Evolutionary conservation across 1,284 basidiomycete species (phyloP).

Genomic region (Apiotrichum mycotoxinovorans): DNA sequence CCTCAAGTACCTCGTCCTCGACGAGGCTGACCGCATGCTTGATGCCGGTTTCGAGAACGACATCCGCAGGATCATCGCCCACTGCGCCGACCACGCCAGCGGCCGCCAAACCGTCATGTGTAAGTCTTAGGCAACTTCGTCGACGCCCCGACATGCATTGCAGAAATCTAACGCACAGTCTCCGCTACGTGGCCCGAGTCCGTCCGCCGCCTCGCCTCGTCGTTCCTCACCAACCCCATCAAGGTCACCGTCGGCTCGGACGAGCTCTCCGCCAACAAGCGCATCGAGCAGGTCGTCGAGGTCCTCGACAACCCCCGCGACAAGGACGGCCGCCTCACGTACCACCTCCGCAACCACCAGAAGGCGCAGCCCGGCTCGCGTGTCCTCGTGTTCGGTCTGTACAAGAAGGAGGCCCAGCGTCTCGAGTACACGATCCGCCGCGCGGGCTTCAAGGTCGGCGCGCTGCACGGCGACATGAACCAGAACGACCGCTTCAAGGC

Average conservation of each 20-base stretch:
- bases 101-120: conserved; percentile 89
- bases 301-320: conserved; percentile 82
- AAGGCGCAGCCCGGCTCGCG: conserved; percentile 55
- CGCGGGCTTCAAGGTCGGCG: conserved; percentile 79
- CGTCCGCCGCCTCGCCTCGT: conserved; percentile 86
- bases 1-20: conserved; percentile 87
- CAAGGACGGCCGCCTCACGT: conserved; percentile 75
- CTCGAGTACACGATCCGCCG: conserved; percentile 76
- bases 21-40: conserved; percentile 98
- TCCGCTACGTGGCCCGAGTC: conserved; percentile 98
- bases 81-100: conserved; percentile 60
- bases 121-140: conserved; percentile 55
- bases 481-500: conserved; percentile 83
- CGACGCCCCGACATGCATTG: too few species aligned
- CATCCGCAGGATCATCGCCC: conserved; percentile 84
- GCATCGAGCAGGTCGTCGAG: conserved; percentile 72
- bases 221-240: conserved; percentile 82
- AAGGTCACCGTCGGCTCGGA: conserved; percentile 94
- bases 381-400: conserved; percentile 90
- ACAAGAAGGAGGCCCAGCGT: conserved; percentile 94
- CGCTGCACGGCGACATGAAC: conserved; percentile 87
- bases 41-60: conserved; percentile 99
- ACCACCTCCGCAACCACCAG: conserved; percentile 65
- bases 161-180: conserved; percentile 54
- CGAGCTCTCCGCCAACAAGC: conserved; percentile 88